Percentiles rank a stretch among this genome's conserved stretches.
These are phyloP conservation scores for Phylloboletellus chloephorus DNA, from an alignment of 1,284 basidiomycete genomes.

Conservation along the genomic window DNA sequence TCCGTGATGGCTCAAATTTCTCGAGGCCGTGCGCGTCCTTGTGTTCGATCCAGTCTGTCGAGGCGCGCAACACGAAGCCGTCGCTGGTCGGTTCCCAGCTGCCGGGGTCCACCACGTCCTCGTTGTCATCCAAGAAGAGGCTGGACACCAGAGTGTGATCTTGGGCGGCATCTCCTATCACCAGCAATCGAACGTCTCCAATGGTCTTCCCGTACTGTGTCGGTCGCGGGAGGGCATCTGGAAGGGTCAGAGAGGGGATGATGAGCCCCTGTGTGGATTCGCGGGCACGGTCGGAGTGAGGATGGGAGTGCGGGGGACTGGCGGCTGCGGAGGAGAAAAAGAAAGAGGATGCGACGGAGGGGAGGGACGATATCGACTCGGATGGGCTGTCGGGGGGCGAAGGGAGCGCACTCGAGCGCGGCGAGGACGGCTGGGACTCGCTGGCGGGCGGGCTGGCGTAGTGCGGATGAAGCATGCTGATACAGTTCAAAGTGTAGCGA, in stretches of 20 bases:
- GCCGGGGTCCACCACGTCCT: slow-evolving; percentile 57
- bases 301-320: slow-evolving; percentile 43
- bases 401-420: slow-evolving; percentile 41
- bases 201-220: slow-evolving; percentile 61
- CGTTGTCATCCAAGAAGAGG: slow-evolving; percentile 54
- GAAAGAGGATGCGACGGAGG: slow-evolving; percentile 68
- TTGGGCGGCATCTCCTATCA: slow-evolving; percentile 41
- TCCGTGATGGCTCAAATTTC: slow-evolving; percentile 55
- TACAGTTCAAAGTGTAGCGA: not conserved
- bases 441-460: slow-evolving; percentile 30
- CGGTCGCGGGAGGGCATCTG: slow-evolving; percentile 50
- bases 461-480: not conserved
- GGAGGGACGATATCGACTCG: slow-evolving; percentile 63
- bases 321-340: slow-evolving; percentile 68
- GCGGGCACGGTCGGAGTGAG: slow-evolving; percentile 39
- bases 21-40: slow-evolving; percentile 58
- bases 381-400: slow-evolving; percentile 55
- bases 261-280: slow-evolving; percentile 52
- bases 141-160: slow-evolving; percentile 30
- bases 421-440: slow-evolving; percentile 38
- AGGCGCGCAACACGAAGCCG: slow-evolving; percentile 44
- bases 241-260: slow-evolving; percentile 64
- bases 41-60: slow-evolving; percentile 66
- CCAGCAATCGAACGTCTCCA: slow-evolving; percentile 52
- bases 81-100: slow-evolving; percentile 46